Percentiles rank a stretch among this genome's conserved stretches.
phyloP scores from a whole-genome alignment of 257 asterid genomes.

The Solanum phureja region DNA sequence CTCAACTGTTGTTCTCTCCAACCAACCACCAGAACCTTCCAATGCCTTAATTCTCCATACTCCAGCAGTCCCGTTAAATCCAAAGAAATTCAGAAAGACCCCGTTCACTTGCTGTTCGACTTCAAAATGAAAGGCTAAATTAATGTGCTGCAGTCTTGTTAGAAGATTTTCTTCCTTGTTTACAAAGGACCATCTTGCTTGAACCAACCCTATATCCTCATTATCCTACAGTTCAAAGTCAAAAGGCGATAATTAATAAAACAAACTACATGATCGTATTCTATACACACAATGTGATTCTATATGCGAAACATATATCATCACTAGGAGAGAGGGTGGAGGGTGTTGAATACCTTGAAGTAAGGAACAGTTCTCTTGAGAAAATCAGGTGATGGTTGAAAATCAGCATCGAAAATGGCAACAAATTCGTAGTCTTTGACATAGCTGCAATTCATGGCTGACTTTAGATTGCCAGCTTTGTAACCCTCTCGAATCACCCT shows the following conservation, averaged over 20 bases:
- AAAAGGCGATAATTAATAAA: background rate
- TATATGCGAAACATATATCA: background rate
- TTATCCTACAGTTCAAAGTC: slow-evolving; percentile 50
- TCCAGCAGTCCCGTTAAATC: slow-evolving; percentile 96
- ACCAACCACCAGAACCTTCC: slow-evolving; percentile 96
- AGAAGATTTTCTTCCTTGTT: slow-evolving; percentile 87
- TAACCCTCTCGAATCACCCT: slow-evolving; percentile 89
- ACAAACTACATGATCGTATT: background rate
- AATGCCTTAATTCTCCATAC: slow-evolving; percentile 94
- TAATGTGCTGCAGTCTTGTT: slow-evolving; percentile 75
- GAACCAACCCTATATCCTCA: slow-evolving; percentile 86
- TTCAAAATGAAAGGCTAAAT: slow-evolving; percentile 93
- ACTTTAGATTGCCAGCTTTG: slow-evolving; percentile 90
- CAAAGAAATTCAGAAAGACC: slow-evolving; percentile 73
- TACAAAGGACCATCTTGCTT: slow-evolving; percentile 95
- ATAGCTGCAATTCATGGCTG: slow-evolving; percentile 86
- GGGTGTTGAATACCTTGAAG: slow-evolving; percentile 50
- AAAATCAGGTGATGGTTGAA: slow-evolving; percentile 83
- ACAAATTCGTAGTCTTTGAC: slow-evolving; percentile 93
- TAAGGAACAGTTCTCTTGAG: slow-evolving; percentile 72
- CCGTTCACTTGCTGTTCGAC: slow-evolving; percentile 98
- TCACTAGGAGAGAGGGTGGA: background rate
- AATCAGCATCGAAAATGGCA: slow-evolving; percentile 91
- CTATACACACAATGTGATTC: background rate
- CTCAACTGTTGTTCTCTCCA: slow-evolving; percentile 94